Evolutionary conservation across 2,329 filamentous ascomycete species (phyloP), one percentile per base, ranked within the genome.

Genomic region (Talaromyces sp.): DNA sequence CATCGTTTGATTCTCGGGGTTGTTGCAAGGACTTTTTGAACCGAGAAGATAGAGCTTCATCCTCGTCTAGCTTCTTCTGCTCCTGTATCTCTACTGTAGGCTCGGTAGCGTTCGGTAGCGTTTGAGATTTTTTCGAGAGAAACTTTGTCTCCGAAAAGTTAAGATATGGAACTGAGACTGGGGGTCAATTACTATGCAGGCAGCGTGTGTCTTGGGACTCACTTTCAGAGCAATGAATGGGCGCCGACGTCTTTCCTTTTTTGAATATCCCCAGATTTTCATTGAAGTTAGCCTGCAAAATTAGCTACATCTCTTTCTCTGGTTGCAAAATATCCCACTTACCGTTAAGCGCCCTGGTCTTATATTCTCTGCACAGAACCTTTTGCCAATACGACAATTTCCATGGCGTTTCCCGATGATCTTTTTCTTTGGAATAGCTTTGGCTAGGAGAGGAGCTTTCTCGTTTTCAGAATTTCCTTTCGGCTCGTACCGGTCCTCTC

Each of bases 321-420:
- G 14, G 21, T 32, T 53, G 26, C 1, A 38, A 53, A 19, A 10
- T 24, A 27, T 19, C 32, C 19, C 21, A 21, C 77, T 66, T 69
- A 85, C 84, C 17, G 83, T 85, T 57, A 86, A 72, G 10, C 82
- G 78, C n/a, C 78, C 73, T 55, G 78, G 77, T 11, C 79, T 70
- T 49, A 89, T 78, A 56, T 81, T 81, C 3, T 79, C 70, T 0
- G 86, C 86, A 13, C 74, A 74, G 63, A 88, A 89, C 21, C 81
- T 81, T 7, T 78, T 71, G 21, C 50, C 55, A 71, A 86, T 81
- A 8, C 87, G 75, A 46, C 82, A 66, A 29, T 70, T 67, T 51
- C 65, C 71, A 38, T 71, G 70, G 54, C 56, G 64, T 24, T 61
- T 68, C 41, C 63, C 67, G 50, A 67, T 29, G 55, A 59, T 54